phyloP scores from a whole-genome alignment of 2,329 filamentous ascomycete genomes.

The Chaetomium sp. region DNA sequence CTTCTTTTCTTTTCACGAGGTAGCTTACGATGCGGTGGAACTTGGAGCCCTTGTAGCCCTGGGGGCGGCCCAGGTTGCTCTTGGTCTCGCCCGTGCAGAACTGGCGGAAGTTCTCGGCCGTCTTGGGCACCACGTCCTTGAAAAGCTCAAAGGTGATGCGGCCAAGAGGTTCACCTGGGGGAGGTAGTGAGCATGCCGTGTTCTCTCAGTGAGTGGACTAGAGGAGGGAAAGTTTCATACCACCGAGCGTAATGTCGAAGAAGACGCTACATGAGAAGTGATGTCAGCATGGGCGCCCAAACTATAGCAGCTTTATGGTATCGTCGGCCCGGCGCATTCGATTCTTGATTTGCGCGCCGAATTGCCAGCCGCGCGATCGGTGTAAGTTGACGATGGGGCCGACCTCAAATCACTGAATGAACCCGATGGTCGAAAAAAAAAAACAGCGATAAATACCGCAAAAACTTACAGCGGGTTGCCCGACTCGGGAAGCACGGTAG shows the following conservation, averaged over 20 bases:
- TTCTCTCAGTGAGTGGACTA: not conserved
- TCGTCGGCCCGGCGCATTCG: not conserved
- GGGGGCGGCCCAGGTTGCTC: slow-evolving; percentile 72
- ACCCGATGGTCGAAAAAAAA: not conserved
- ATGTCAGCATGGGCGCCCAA: slow-evolving; percentile 24
- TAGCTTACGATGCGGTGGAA: slow-evolving; percentile 85
- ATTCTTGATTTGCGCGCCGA: not conserved
- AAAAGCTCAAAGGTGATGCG: slow-evolving; percentile 91
- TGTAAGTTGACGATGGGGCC: not conserved
- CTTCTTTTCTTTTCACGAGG: not conserved
- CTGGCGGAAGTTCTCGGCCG: slow-evolving; percentile 94
- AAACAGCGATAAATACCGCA: not conserved
- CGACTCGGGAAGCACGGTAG: slow-evolving; percentile 35
- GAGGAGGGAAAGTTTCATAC: slow-evolving; percentile 45
- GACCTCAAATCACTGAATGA: not conserved
- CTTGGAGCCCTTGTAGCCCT: slow-evolving; percentile 92
- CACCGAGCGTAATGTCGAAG: slow-evolving; percentile 64
- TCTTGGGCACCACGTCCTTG: slow-evolving; percentile 78
- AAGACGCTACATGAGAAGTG: slow-evolving; percentile 36
- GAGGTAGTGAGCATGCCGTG: not conserved
- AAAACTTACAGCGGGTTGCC: slow-evolving; percentile 37
- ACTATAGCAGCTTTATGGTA: not conserved
- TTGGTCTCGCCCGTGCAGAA: slow-evolving; percentile 95
- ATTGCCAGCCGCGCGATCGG: not conserved
- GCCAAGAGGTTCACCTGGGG: slow-evolving; percentile 77